These are phyloP conservation scores for Hyphodiscus hymeniophilus DNA, from an alignment of 495 filamentous ascomycete species.

Conservation along the genomic window DNA sequence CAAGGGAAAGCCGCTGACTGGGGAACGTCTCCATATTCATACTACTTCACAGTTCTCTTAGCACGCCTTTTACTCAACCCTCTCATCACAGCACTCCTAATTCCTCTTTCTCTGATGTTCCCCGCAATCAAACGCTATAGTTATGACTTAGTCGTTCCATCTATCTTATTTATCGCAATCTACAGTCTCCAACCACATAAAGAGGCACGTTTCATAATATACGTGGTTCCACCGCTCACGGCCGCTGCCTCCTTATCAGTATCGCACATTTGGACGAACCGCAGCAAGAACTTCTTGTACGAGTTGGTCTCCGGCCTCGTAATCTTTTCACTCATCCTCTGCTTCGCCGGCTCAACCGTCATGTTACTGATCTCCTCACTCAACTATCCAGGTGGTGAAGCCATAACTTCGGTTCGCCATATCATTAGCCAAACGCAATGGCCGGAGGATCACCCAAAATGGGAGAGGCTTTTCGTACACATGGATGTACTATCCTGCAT, in stretches of 20 bases:
- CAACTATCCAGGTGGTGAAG: constrained; percentile 84
- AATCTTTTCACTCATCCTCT: constrained; percentile 45
- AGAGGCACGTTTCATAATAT: constrained; percentile 93
- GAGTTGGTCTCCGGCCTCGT: constrained; percentile 47
- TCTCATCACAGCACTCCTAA: constrained; percentile 46
- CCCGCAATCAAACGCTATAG: constrained; percentile 34
- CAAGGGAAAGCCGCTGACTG: constrained; percentile 69
- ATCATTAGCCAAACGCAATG: constrained; percentile 30
- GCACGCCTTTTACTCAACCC: constrained; percentile 83
- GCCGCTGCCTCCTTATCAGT: constrained; percentile 68
- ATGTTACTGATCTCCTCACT: constrained; percentile 67
- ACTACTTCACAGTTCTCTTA: constrained; percentile 74
- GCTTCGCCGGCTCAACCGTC: constrained; percentile 49
- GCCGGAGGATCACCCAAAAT: neutral
- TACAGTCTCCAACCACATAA: constrained; percentile 91
- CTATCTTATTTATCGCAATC: constrained; percentile 60
- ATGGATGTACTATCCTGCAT: constrained; percentile 86
- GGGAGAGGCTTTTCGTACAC: constrained; percentile 42
- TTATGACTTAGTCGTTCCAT: constrained; percentile 52
- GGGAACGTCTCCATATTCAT: constrained; percentile 78
- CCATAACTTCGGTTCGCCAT: constrained; percentile 45
- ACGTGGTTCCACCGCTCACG: constrained; percentile 73
- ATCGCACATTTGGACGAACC: constrained; percentile 61
- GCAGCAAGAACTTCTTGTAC: constrained; percentile 49
- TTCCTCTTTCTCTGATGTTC: constrained; percentile 55